Evolutionary conservation across 106 monocot genomes (phyloP), one percentile per base, ranked within the genome.

Genomic region (Chionographis japonica): DNA sequence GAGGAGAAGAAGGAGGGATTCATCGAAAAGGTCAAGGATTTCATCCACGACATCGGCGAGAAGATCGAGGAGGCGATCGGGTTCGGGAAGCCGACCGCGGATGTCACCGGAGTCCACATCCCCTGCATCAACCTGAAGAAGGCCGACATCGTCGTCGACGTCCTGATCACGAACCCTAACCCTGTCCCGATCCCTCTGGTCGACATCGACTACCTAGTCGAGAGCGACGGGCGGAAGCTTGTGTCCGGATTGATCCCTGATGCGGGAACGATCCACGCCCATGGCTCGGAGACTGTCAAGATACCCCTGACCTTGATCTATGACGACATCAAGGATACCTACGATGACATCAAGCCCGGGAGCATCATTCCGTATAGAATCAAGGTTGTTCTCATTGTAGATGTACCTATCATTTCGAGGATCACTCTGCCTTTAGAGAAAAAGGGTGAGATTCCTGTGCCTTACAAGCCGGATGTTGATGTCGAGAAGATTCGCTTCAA

Each of bases 41-140:
- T 93, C 50, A 83, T 93, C 62, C 93, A 93, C 50, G 93, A 93
- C 66, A 84, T 93, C 37, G 86, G 93, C 5, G 89, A 93, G 75
- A 93, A 93, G 81, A 93, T 93, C 50, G 89, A 93, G 71, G 83
- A 56, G n/a, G 81, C 86, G 2, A 81, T 93, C 46, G 86, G 88
- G 8, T 93, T 93, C 70, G 93, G 89, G 51, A 93, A 93, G 69
- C 93, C 93, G 19, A 84, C 83, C 17, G 93, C 93, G 16, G 89
- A 93, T 79, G 79, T 93, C 35, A 69, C 68, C 38, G 89, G 74
- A 36, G 62, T 93, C 39, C 89, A 86, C 61, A 57, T 93, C 54
- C 78, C 86, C n/a, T 56, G 50, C 58, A 93, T 93, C 73, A 79
- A 76, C 61, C 68, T 93, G 67, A 66, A 93, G 52, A 75, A 86